Percentiles rank a stretch among this genome's conserved stretches.
Conservation (phyloP, 768 basidiomycete species). For the Suillus occidentalis region DNA sequence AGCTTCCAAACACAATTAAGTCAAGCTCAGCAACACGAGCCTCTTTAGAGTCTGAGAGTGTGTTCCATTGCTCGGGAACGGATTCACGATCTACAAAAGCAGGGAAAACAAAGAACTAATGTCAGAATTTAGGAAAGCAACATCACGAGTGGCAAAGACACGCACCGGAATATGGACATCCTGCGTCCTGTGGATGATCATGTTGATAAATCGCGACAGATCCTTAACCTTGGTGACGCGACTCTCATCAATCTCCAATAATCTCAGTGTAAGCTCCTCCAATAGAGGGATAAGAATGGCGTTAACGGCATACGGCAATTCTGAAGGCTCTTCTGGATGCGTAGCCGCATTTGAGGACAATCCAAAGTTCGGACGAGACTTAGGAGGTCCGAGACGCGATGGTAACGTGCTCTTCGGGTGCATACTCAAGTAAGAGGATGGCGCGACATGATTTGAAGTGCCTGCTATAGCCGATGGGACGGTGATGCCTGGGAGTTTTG, state of each 20-base stretch:
- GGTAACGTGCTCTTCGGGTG: slow-evolving; percentile 72
- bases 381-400: slow-evolving; percentile 70
- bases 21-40: slow-evolving; percentile 93
- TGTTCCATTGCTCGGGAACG: slow-evolving; percentile 76
- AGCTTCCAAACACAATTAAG: slow-evolving; percentile 98
- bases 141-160: slow-evolving; percentile 7
- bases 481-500: slow-evolving; percentile 42
- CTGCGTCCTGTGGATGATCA: slow-evolving; percentile 90
- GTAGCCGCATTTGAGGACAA: slow-evolving; percentile 24
- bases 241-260: slow-evolving; percentile 93
- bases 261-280: slow-evolving; percentile 86
- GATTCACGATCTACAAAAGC: slow-evolving; percentile 79
- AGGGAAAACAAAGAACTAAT: slow-evolving; percentile 66
- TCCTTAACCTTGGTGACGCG: slow-evolving; percentile 84
- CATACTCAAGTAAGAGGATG: slow-evolving; percentile 38
- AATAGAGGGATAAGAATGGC: slow-evolving; percentile 78
- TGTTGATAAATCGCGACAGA: slow-evolving; percentile 94
- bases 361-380: slow-evolving; percentile 40
- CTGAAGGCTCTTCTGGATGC: slow-evolving; percentile 30
- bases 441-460: slow-evolving; percentile 26
- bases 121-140: slow-evolving; percentile 15
- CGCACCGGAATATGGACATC: slow-evolving; percentile 90
- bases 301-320: slow-evolving; percentile 28
- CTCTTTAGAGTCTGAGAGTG: slow-evolving; percentile 71
- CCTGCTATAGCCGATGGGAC: slow-evolving; percentile 15